These are phyloP conservation scores for Fusarium sp. DNA, from an alignment of 2,329 filamentous ascomycete species.

Conservation along the genomic window DNA sequence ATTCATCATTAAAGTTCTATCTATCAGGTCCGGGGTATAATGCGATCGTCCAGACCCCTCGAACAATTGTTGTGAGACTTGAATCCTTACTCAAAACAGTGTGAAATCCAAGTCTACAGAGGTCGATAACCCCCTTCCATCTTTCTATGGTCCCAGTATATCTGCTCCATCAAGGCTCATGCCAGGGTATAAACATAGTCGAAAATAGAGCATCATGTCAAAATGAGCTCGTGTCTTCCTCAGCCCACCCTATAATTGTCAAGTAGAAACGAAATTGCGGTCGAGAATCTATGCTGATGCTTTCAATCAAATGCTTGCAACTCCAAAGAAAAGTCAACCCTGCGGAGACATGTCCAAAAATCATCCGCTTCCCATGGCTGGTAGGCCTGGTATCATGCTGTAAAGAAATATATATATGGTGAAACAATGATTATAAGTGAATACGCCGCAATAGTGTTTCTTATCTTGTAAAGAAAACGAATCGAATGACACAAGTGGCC, in stretches of 20 bases:
- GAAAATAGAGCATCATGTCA: constrained; percentile 10
- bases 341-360: constrained; percentile 16
- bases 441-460: constrained; percentile 6
- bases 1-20: constrained; percentile 21
- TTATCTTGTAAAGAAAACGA: background rate
- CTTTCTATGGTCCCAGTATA: constrained; percentile 35
- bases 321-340: constrained; percentile 27
- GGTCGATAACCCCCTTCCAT: background rate
- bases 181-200: constrained; percentile 25
- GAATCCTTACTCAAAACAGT: constrained; percentile 3
- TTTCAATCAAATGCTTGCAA: constrained; percentile 24
- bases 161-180: constrained; percentile 42
- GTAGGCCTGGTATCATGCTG: constrained; percentile 46
- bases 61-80: constrained; percentile 1
- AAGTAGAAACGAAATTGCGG: constrained; percentile 15
- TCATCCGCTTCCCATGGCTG: constrained; percentile 37
- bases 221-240: background rate
- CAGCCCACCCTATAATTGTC: background rate
- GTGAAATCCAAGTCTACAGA: constrained; percentile 6
- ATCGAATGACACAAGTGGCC: constrained; percentile 6
- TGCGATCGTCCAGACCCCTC: constrained; percentile 8
- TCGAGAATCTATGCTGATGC: constrained; percentile 31
- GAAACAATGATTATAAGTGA: constrained; percentile 20
- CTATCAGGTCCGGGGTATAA: constrained; percentile 29
- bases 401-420: constrained; percentile 23